Evolutionary conservation across 768 basidiomycete genomes (phyloP), one percentile per base, ranked within the genome.

Genomic region (Suillus americanus): DNA sequence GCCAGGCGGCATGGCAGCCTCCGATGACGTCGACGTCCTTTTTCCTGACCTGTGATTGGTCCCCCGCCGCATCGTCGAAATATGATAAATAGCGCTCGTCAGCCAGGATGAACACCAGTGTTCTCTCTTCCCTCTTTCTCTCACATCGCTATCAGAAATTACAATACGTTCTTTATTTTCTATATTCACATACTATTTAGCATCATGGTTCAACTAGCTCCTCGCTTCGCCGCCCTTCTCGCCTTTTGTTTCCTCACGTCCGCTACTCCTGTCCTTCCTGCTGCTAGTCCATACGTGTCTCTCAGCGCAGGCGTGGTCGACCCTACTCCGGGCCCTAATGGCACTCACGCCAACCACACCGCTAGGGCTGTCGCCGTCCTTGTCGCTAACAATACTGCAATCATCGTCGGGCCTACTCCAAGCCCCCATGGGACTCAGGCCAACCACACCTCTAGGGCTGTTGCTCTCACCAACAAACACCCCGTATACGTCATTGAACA

Each of bases 211-310:
- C 75, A 70, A 60, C 68, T 76, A 65, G 65, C 62, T 30, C 45
- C 67, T 64, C 75, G 66, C 65, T 76, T 75, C 74, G 16, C 70
- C 25, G n/a, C 68, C 45, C 73, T 75, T 13, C 73, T 75, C 57
- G 66, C 73, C 37, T 61, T 75, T 30, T 75, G 75, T 55, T 67
- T 75, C 61, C 65, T 65, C 46, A 72, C 66, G 23, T 53, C 63
- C n/a, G 65, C 65, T 8, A 57, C 54, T 28, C 65, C 65, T 43
- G n/a, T n/a, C n/a, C n/a, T n/a, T n/a, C n/a, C n/a, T n/a, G 62
- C 65, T 23, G 56, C 3, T 10, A 45, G 25, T 37, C 51, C 60
- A 12, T 30, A 35, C 30, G 25, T 25, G 14, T 53, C 48, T 16
- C 20, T 43, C n/a, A 40, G 14, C 53, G 38, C n/a, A 43, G 38